Percentiles rank a stretch among this genome's conserved stretches.
Evolutionary conservation across 2,329 filamentous ascomycete species (phyloP).

Genomic region (Fusarium domesticum): DNA sequence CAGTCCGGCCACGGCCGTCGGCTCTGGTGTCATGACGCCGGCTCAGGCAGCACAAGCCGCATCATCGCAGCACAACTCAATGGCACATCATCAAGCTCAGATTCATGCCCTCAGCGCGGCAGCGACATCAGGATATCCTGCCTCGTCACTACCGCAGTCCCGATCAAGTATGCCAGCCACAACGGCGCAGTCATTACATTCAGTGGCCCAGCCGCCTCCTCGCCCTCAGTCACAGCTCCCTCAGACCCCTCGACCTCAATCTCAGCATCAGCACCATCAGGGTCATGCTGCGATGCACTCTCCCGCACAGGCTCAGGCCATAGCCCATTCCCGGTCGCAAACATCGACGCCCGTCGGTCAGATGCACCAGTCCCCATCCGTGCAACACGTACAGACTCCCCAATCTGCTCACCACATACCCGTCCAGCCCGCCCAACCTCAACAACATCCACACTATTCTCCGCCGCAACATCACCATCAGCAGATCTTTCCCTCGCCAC

Average conservation of each 20-base stretch:
- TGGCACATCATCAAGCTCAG: conserved; percentile 14
- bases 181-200: conserved; percentile 32
- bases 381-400: conserved; percentile 25
- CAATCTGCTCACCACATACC: conserved; percentile 11
- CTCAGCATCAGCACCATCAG: conserved; percentile 16
- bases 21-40: conserved; percentile 34
- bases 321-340: conserved; percentile 25
- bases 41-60: conserved; percentile 32
- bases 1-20: conserved; percentile 26
- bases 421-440: conserved; percentile 8
- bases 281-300: conserved; percentile 22
- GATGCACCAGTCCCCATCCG: conserved; percentile 23
- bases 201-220: conserved; percentile 28
- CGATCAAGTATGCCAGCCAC: conserved; percentile 27
- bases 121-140: conserved; percentile 26
- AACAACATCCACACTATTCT: conserved; percentile 11
- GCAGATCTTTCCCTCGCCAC: conserved; percentile 20
- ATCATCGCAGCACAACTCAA: conserved; percentile 19
- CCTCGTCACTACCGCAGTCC: conserved; percentile 29
- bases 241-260: conserved; percentile 28
- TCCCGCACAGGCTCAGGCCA: conserved; percentile 20
- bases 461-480: conserved; percentile 15
- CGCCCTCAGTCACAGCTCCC: conserved; percentile 29
- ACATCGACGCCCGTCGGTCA: conserved; percentile 28
- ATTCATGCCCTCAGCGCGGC: conserved; percentile 16